Evolutionary conservation across 2,329 filamentous ascomycete genomes (phyloP).

Genomic region (Pyricularia grisea): DNA sequence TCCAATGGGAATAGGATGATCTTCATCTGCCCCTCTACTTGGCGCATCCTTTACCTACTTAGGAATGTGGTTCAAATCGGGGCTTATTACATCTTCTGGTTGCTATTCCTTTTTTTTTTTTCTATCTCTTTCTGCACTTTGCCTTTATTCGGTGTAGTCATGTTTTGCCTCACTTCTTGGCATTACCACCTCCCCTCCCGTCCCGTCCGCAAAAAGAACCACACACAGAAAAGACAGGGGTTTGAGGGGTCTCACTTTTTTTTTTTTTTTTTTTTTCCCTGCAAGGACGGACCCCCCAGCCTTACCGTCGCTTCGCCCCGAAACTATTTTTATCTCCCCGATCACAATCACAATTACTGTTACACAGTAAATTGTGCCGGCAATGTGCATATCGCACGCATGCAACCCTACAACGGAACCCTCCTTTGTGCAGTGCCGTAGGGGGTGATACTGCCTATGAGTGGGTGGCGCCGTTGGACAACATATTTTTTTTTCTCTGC

Average conservation of each 20-base stretch:
- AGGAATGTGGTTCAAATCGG: neutral
- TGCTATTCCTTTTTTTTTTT: neutral
- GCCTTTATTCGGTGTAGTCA: neutral
- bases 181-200: neutral
- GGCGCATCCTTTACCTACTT: neutral
- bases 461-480: neutral
- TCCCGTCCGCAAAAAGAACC: neutral
- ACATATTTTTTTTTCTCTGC: neutral
- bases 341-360: neutral
- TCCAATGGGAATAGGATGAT: neutral
- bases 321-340: neutral
- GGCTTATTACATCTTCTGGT: neutral
- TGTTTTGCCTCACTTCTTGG: slow-evolving; percentile 1
- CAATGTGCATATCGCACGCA: neutral
- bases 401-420: neutral
- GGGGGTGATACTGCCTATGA: neutral
- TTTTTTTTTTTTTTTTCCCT: too few species aligned
- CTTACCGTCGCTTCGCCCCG: neutral
- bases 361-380: neutral
- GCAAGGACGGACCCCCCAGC: neutral
- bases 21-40: neutral
- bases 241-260: neutral
- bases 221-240: neutral
- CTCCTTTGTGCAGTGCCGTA: neutral
- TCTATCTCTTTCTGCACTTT: neutral